These are phyloP conservation scores for Kwoniella europaea DNA, from an alignment of 768 basidiomycete genomes.

Conservation along the genomic window DNA sequence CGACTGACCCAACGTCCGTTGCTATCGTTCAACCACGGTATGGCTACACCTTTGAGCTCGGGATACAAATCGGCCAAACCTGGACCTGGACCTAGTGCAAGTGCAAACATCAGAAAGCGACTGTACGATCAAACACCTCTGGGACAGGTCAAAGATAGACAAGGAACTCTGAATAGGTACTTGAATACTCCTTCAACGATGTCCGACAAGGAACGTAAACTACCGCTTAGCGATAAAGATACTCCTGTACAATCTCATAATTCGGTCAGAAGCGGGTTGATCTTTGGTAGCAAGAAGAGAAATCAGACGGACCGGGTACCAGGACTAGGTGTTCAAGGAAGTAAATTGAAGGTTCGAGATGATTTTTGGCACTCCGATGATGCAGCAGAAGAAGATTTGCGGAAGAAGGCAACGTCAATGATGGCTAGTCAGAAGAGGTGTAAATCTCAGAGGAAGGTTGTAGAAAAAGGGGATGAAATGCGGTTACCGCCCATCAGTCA, in stretches of 20 bases:
- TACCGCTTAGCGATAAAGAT: slow-evolving; percentile 8
- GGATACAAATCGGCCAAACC: slow-evolving; percentile 16
- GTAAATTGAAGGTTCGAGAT: slow-evolving; percentile 10
- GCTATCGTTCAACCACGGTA: slow-evolving; percentile 25
- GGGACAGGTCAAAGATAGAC: slow-evolving; percentile 8
- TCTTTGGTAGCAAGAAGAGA: not conserved
- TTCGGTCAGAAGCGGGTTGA: slow-evolving; percentile 1
- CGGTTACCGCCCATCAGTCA: not conserved
- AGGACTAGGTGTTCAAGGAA: not conserved
- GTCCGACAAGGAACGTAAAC: not conserved
- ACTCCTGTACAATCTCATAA: not conserved
- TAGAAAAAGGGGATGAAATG: not conserved
- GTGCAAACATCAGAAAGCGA: slow-evolving; percentile 15
- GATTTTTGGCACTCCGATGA: slow-evolving; percentile 17
- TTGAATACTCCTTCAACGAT: slow-evolving; percentile 33
- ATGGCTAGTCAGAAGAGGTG: not conserved
- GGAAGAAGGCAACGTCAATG: not conserved
- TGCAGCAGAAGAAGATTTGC: not conserved
- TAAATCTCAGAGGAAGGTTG: not conserved
- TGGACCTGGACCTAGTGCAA: slow-evolving; percentile 19
- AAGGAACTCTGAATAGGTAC: slow-evolving; percentile 26
- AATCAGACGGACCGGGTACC: too few species aligned
- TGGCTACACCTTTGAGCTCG: slow-evolving; percentile 37
- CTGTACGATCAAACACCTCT: slow-evolving; percentile 1
- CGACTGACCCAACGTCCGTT: slow-evolving; percentile 38